These are phyloP conservation scores for Salisapilia sapeloensis DNA, from an alignment of 352 stramenopile species.

Conservation along the genomic window DNA sequence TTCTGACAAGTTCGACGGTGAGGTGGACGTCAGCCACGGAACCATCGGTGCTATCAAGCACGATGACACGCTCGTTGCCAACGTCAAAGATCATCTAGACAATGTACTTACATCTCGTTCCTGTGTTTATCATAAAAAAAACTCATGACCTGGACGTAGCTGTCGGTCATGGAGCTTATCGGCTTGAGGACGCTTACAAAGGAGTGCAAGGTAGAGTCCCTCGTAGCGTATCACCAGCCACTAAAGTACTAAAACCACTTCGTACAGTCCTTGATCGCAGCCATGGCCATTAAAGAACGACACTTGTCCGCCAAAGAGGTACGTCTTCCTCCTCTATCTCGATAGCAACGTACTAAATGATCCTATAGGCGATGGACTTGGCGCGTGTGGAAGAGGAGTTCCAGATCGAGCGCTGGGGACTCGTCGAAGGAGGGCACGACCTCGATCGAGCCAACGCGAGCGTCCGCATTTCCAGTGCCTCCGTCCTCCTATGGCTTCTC, in stretches of 20 bases:
- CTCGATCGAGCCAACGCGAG: conserved; percentile 77
- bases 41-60: conserved; percentile 50
- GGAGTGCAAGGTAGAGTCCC: conserved; percentile 56
- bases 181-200: conserved; percentile 57
- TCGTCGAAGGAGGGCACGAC: conserved; percentile 80
- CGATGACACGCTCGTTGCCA: conserved; percentile 33
- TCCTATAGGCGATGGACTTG: conserved; percentile 42
- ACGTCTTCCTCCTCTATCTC: not conserved
- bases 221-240: not conserved
- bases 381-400: conserved; percentile 77
- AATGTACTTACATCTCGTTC: conserved; percentile 11
- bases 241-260: not conserved
- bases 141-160: conserved; percentile 9
- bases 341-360: not conserved
- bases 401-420: conserved; percentile 76
- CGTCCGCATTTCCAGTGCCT: conserved; percentile 70
- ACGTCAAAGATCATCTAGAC: conserved; percentile 41
- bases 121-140: conserved; percentile 1
- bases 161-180: conserved; percentile 61
- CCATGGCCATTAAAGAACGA: conserved; percentile 63
- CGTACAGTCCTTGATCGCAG: conserved; percentile 52
- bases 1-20: conserved; percentile 37
- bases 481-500: conserved; percentile 70
- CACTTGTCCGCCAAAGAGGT: conserved; percentile 70
- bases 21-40: conserved; percentile 70